These are phyloP conservation scores for Durotheca rogersii DNA, from an alignment of 495 filamentous ascomycete species.

Conservation along the genomic window DNA sequence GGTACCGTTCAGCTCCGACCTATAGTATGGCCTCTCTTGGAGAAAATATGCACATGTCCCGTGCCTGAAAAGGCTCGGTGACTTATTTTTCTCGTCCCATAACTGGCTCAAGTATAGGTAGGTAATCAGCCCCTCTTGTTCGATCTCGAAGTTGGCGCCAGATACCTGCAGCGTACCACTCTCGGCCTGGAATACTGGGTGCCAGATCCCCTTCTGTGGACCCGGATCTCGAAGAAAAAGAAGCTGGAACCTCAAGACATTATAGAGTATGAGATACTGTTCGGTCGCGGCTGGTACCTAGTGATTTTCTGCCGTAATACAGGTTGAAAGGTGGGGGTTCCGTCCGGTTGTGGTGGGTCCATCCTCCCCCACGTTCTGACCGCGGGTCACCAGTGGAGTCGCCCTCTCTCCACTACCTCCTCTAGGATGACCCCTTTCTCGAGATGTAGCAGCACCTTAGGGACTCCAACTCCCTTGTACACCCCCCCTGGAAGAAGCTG, in stretches of 20 bases:
- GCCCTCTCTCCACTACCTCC: conserved; percentile 17
- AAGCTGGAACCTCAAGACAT: conserved; percentile 15
- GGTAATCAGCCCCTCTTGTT: background rate
- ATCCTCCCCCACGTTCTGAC: conserved; percentile 20
- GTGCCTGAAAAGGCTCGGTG: too few relatives aligned
- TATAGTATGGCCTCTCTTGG: too few relatives aligned
- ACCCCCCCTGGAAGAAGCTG: conserved; percentile 10
- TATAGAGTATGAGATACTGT: conserved; percentile 6
- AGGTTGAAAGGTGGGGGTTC: background rate
- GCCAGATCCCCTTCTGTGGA: conserved; percentile 8
- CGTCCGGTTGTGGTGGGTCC: background rate
- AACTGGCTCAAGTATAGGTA: too few relatives aligned
- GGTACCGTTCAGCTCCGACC: too few relatives aligned
- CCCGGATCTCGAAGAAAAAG: conserved; percentile 14
- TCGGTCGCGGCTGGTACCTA: background rate
- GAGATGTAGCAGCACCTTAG: conserved; percentile 8
- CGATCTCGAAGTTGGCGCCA: background rate
- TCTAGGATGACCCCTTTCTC: conserved; percentile 21
- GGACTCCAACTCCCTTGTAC: conserved; percentile 2
- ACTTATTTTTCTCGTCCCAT: too few relatives aligned
- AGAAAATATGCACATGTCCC: too few relatives aligned
- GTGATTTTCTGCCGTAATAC: background rate
- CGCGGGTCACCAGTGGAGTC: conserved; percentile 29
- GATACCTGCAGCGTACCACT: background rate
- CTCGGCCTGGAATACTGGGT: background rate